Evolutionary conservation across 2,329 filamentous ascomycete genomes (phyloP).

Genomic region (Aureobasidium sp.): DNA sequence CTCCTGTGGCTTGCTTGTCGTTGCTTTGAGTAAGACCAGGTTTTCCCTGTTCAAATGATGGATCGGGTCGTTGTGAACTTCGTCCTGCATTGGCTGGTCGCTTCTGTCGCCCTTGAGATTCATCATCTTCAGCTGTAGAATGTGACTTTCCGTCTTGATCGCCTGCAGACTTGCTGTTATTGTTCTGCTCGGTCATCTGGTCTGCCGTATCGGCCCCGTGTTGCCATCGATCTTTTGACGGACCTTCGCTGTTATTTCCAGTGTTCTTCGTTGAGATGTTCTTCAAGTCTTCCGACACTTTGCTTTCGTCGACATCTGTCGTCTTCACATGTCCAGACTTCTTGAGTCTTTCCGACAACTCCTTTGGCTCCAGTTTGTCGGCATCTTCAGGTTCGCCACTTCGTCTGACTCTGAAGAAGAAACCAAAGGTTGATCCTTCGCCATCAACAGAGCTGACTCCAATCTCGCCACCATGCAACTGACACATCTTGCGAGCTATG

Average conservation of each 20-base stretch:
- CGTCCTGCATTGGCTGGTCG: constrained; percentile 11
- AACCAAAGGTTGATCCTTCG: constrained; percentile 47
- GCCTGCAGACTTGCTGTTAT: not conserved
- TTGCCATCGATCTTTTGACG: constrained; percentile 14
- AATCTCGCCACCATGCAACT: constrained; percentile 50
- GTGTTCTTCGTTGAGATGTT: constrained; percentile 25
- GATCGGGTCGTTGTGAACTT: constrained; percentile 5
- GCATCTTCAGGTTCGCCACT: constrained; percentile 30
- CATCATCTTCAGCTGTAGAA: not conserved
- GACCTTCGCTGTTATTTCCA: not conserved
- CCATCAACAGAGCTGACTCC: constrained; percentile 44
- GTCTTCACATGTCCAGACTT: not conserved
- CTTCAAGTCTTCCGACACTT: constrained; percentile 29
- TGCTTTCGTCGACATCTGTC: constrained; percentile 20
- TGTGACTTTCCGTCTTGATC: not conserved
- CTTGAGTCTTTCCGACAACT: not conserved
- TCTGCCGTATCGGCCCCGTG: constrained; percentile 8
- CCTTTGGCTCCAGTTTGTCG: constrained; percentile 25
- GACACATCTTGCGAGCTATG: constrained; percentile 50
- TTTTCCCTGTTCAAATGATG: not conserved
- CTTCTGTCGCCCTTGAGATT: not conserved
- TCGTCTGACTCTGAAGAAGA: constrained; percentile 44
- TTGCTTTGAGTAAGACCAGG: not conserved
- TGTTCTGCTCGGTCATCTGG: not conserved
- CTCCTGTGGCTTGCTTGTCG: not conserved